Conservation (phyloP, 257 asterid species). For the Ilex asprella region DNA sequence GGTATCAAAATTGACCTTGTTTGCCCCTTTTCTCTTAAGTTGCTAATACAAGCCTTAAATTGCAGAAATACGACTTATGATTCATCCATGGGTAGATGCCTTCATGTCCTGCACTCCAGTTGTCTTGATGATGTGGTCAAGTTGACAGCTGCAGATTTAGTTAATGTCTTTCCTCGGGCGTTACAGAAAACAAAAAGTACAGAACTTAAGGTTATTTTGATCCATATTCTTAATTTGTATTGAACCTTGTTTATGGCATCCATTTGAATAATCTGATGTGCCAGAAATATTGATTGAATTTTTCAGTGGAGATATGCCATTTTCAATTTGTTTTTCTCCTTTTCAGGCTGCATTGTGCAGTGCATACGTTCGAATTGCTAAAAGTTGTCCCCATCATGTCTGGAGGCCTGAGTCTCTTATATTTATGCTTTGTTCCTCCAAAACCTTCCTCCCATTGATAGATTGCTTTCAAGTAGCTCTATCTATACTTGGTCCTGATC, state of each 20-base stretch:
- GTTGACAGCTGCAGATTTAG: conserved; percentile 66
- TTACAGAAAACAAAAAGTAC: conserved; percentile 64
- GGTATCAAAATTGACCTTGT: conserved; percentile 12
- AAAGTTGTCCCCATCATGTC: conserved; percentile 59
- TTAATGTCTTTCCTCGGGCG: conserved; percentile 50
- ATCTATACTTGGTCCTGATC: conserved; percentile 54
- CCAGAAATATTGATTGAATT: conserved; percentile 7
- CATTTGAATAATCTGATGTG: not conserved
- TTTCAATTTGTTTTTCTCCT: not conserved
- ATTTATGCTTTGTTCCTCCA: conserved; percentile 54
- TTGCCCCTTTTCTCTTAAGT: conserved; percentile 12
- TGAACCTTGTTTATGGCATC: not conserved
- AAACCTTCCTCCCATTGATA: conserved; percentile 39
- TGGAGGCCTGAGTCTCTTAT: conserved; percentile 91
- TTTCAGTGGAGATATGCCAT: no score
- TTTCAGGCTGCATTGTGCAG: conserved; percentile 75
- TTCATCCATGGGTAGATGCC: conserved; percentile 75
- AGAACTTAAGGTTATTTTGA: conserved; percentile 67
- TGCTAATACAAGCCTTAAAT: conserved; percentile 13
- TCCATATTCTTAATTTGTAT: conserved; percentile 8
- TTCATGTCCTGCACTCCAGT: conserved; percentile 60
- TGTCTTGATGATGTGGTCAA: conserved; percentile 69
- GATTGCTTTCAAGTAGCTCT: conserved; percentile 74
- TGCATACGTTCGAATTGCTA: conserved; percentile 71
- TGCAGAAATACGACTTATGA: conserved; percentile 72